Evolutionary conservation across 805 yeast genomes (phyloP), one percentile per base, ranked within the genome.

Genomic region (Cephaloascus albidus): DNA sequence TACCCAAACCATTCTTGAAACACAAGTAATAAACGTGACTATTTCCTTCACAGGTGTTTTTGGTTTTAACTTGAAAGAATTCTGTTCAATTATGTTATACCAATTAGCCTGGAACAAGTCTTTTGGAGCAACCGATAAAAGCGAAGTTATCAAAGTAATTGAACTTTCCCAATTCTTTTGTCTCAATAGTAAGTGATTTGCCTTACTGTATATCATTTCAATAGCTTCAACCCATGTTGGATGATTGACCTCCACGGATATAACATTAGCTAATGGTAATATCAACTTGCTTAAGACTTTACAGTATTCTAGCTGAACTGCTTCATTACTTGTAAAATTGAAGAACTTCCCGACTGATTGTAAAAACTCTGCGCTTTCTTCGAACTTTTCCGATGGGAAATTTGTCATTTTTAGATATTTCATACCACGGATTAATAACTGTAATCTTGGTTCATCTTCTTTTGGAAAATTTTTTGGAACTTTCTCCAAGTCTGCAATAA

Each of bases 181-280:
- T 42, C 58, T 70, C 33, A 52, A 50, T 41, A 72, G 68, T 37
- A 62, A 72, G 40, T 54, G 57, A 33, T 68, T 70, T 14, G 72
- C 65, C 41, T 70, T 74, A 14, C 66, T 58, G 54, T 74, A 79
- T 12, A 90, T 76, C 16, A 68, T 61, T 18, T 73, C 72, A 39
- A 87, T 74, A 0, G 96, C 93, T 33, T 78, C 85, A 0, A 81
- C 79, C 99, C 98, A 93, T 1, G 83, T 78, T 3, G 98, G 98
- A 55, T 90, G 95, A 52, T 93, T 90, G 1, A 87, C 89, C 54
- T 93, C 99, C 0, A 96, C 97, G 0, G 96, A 86, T 26, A 89
- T 68, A 1, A 78, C 69, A 6, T 86, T 90, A 0, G 97, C 94
- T 18, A 93, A 57, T 0, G 97, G 94, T 33, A 87, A 61, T 2